These are phyloP conservation scores for Puccinia novopanici DNA, from an alignment of 1,284 basidiomycete genomes.

Conservation along the genomic window DNA sequence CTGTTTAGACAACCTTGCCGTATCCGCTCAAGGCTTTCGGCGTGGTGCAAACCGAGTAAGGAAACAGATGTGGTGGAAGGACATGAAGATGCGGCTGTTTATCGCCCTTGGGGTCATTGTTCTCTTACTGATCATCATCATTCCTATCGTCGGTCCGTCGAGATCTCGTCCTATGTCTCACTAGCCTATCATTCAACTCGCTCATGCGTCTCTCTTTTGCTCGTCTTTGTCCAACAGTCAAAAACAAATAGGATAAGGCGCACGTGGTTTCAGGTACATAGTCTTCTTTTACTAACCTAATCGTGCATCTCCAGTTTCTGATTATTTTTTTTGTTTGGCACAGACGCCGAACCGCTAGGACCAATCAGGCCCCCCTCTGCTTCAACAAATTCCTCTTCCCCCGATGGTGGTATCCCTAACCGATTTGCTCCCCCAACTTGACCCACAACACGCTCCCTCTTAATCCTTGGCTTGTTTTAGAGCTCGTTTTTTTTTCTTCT, in stretches of 20 bases:
- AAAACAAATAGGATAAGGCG: slow-evolving; percentile 51
- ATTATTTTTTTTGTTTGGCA: not conserved
- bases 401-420: slow-evolving; percentile 35
- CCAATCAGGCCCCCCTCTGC: slow-evolving; percentile 46
- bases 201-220: not conserved
- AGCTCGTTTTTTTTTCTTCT: no score
- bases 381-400: slow-evolving; percentile 26
- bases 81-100: slow-evolving; percentile 76
- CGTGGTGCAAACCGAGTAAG: slow-evolving; percentile 94
- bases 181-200: not conserved
- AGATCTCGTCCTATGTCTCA: not conserved
- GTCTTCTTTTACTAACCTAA: not conserved
- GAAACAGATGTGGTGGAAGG: slow-evolving; percentile 74
- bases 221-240: slow-evolving; percentile 16
- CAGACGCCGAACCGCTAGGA: slow-evolving; percentile 48
- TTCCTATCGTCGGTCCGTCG: slow-evolving; percentile 69
- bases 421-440: slow-evolving; percentile 45
- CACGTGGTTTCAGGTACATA: slow-evolving; percentile 49
- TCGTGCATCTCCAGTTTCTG: not conserved
- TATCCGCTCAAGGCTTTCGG: slow-evolving; percentile 98
- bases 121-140: slow-evolving; percentile 88
- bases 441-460: no score
- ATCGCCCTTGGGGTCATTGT: slow-evolving; percentile 82
- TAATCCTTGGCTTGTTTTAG: no score
- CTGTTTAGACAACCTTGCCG: slow-evolving; percentile 82